These are phyloP conservation scores for Pleurotus djamor DNA, from an alignment of 768 basidiomycete species.

Conservation along the genomic window DNA sequence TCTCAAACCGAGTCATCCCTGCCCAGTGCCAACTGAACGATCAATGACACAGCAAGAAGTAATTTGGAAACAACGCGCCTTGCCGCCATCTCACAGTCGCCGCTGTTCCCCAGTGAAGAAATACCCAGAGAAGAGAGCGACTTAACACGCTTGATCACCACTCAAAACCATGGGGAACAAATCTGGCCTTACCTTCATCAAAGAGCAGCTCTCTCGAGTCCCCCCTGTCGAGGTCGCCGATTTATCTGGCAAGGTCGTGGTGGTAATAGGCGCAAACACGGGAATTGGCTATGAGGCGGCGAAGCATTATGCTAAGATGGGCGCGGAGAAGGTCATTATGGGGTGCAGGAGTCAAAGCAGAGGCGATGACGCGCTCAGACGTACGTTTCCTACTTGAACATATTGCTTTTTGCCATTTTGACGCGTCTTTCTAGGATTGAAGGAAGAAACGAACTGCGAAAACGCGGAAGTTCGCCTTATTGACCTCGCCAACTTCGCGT, in stretches of 20 bases:
- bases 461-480: conserved; percentile 35
- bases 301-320: conserved; percentile 44
- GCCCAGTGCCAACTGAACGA: too few species aligned
- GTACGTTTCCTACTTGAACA: conserved; percentile 14
- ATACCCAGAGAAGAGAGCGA: too few species aligned
- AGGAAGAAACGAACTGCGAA: conserved; percentile 27
- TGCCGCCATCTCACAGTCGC: too few species aligned
- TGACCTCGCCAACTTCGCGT: conserved; percentile 38
- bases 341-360: conserved; percentile 33
- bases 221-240: conserved; percentile 30
- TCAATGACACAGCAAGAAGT: too few species aligned
- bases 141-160: not conserved
- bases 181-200: conserved; percentile 4
- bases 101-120: too few species aligned
- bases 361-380: conserved; percentile 32
- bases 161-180: not conserved
- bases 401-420: not conserved
- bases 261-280: conserved; percentile 49
- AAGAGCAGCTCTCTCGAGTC: conserved; percentile 17
- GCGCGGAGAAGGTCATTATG: conserved; percentile 35
- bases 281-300: conserved; percentile 48
- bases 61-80: too few species aligned
- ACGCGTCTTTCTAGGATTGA: conserved; percentile 16
- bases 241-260: conserved; percentile 41
- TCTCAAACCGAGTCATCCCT: too few species aligned